Percentiles rank a stretch among this genome's conserved stretches.
phyloP scores from a whole-genome alignment of 2,329 filamentous ascomycete genomes.

The Stachybotrys echinatus region DNA sequence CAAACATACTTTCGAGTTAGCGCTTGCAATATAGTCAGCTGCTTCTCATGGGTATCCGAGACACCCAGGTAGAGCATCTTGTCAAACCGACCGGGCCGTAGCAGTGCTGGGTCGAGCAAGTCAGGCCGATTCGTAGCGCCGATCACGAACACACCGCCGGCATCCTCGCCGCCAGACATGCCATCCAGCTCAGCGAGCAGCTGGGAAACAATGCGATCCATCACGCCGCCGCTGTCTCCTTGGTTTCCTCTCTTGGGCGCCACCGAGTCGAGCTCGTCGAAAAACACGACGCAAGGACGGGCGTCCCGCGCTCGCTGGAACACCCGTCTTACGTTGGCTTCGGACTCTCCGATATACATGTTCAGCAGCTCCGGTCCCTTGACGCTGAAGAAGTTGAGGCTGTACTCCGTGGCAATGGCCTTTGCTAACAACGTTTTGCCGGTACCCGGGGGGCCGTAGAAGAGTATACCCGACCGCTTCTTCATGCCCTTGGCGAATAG shows the following conservation, averaged over 20 bases:
- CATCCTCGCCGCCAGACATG: slow-evolving; percentile 89
- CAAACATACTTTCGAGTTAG: slow-evolving; percentile 80
- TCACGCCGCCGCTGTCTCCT: slow-evolving; percentile 93
- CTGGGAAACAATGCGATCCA: slow-evolving; percentile 96
- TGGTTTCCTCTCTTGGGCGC: slow-evolving; percentile 96
- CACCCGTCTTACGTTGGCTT: slow-evolving; percentile 84
- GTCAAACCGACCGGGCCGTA: slow-evolving; percentile 89
- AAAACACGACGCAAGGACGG: slow-evolving; percentile 85
- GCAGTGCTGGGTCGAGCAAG: slow-evolving; percentile 80
- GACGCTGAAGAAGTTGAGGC: slow-evolving; percentile 89
- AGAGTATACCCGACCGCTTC: slow-evolving; percentile 89
- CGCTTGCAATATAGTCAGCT: slow-evolving; percentile 88
- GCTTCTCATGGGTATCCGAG: slow-evolving; percentile 94
- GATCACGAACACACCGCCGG: slow-evolving; percentile 90
- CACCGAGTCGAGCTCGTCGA: slow-evolving; percentile 88
- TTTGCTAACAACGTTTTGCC: slow-evolving; percentile 91
- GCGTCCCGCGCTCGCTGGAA: slow-evolving; percentile 85
- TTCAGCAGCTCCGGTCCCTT: slow-evolving; percentile 89
- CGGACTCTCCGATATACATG: slow-evolving; percentile 94
- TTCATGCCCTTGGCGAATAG: slow-evolving; percentile 97
- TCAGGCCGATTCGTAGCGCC: slow-evolving; percentile 95
- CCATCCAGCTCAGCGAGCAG: slow-evolving; percentile 92
- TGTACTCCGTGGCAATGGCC: slow-evolving; percentile 90
- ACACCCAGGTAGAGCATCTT: slow-evolving; percentile 98
- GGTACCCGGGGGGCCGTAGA: slow-evolving; percentile 87